A percentile compares a stretch with the other conserved stretches of the same genome.
phyloP scores from a whole-genome alignment of 2,329 filamentous ascomycete species.

The Catunica adiposa region DNA sequence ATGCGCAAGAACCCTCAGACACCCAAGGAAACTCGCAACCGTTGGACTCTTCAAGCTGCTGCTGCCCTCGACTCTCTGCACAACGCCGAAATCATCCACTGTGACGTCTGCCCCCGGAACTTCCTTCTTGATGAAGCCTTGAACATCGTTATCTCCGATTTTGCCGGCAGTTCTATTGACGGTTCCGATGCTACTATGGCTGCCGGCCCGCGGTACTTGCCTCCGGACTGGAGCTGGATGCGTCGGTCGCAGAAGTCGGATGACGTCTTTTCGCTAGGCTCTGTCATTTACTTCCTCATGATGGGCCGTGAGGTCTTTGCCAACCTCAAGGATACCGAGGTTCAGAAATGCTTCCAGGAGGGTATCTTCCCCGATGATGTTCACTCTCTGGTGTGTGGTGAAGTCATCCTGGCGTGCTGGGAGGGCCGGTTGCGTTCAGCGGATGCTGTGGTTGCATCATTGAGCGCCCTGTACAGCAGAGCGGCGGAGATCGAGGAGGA shows the following conservation, averaged over 20 bases:
- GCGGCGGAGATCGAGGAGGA: slow-evolving; percentile 14
- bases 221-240: slow-evolving; percentile 18
- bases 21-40: slow-evolving; percentile 16
- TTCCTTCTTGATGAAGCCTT: slow-evolving; percentile 23
- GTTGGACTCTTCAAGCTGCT: slow-evolving; percentile 22
- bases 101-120: slow-evolving; percentile 25
- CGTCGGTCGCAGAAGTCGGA: slow-evolving; percentile 18
- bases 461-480: slow-evolving; percentile 13
- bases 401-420: slow-evolving; percentile 21
- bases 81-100: slow-evolving; percentile 24
- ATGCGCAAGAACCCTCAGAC: slow-evolving; percentile 14
- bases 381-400: slow-evolving; percentile 17
- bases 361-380: slow-evolving; percentile 19
- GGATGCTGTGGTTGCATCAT: slow-evolving; percentile 11
- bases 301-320: slow-evolving; percentile 20
- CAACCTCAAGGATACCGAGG: slow-evolving; percentile 19
- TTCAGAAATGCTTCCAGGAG: slow-evolving; percentile 18
- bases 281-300: slow-evolving; percentile 23
- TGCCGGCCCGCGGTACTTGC: slow-evolving; percentile 17
- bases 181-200: slow-evolving; percentile 16
- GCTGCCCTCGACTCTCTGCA: slow-evolving; percentile 23
- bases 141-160: slow-evolving; percentile 23
- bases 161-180: slow-evolving; percentile 20
- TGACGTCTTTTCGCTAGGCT: slow-evolving; percentile 23
- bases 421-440: slow-evolving; percentile 13